These are phyloP conservation scores for Tetrahymena thermophila DNA, from an alignment of 73 alveolate species.

Conservation along the genomic window DNA sequence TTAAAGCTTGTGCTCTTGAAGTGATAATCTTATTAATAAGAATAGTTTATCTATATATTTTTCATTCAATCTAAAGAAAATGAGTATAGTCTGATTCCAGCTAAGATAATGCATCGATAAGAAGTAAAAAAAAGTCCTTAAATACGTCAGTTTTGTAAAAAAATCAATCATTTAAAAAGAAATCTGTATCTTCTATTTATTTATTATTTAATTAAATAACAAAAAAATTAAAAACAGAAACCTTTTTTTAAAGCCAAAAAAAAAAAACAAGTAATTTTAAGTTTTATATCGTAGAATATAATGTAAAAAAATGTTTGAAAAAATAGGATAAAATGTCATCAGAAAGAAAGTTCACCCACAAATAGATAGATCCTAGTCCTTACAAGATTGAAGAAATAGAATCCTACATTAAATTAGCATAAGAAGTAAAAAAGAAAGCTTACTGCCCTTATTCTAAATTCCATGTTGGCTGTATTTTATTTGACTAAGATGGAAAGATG, in stretches of 20 bases:
- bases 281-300: background rate
- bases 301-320: background rate
- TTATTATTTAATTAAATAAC: background rate
- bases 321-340: background rate
- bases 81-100: too few relatives aligned
- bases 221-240: background rate
- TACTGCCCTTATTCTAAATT: constrained; percentile 21
- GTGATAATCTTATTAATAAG: too few relatives aligned
- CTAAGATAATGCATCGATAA: too few relatives aligned
- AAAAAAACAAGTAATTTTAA: background rate
- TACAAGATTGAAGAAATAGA: background rate
- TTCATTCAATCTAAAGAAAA: too few relatives aligned
- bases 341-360: background rate
- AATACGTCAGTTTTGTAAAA: background rate
- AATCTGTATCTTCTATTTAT: background rate
- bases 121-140: too few relatives aligned
- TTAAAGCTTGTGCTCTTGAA: too few relatives aligned
- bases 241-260: background rate
- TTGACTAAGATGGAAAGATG: background rate
- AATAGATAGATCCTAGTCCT: background rate
- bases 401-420: constrained; percentile 6
- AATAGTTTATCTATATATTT: too few relatives aligned
- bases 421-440: constrained; percentile 19
- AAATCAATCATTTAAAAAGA: background rate
- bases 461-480: constrained; percentile 15